Base-by-base conservation (phyloP, 2,329 filamentous ascomycete species). In the Hymenoscyphus occultus region DNA sequence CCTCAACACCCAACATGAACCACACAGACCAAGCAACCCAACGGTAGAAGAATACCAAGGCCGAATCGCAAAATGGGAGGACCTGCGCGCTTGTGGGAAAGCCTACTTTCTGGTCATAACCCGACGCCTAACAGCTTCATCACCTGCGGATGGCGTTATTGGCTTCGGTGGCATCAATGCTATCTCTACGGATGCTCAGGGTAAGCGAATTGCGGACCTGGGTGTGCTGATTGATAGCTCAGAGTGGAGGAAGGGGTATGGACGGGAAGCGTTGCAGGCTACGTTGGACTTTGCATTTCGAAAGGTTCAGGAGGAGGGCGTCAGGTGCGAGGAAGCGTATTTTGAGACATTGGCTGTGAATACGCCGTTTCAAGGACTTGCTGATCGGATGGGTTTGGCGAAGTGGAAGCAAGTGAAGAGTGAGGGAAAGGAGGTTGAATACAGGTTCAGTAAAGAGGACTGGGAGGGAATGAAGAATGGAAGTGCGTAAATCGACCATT, bases 221-320 rank as follows among this genome's bases (percentile, higher is more conserved):
- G 60, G 60, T 54, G 60, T 61, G 45, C 60, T 61, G 60, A 61
- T 61, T 56, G 60, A 61, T 28, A 61, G 60, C 40, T 56, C 60
- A 13, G 60, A 56, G 60, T 61, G 60, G 60, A 61, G 60, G 60
- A 61, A 61, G 60, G 60, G 60, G 45, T 61, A 61, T 45, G 60
- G 60, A 16, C 60, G 60, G 45, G 60, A 61, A 61, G 60, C 60
- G 45, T 61, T 61, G 31, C 40, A 61, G 42, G 60, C 60, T 61
- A 61, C 60, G 28, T 61, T 61, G 45, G 60, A 61, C 42, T 61
- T 61, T 61, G 60, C 60, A 35, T 61, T 61, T 14, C 22, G 42
- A 13, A 61, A 56, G 14, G 60, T 56, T 28, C 45, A 61, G 45
- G 42, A 3, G 28, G 60, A 61, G 45, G 60, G 60, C 31, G 60